Evolutionary conservation across 1,284 basidiomycete species (phyloP), one percentile per base, ranked within the genome.

Genomic region (Moesziomyces sp.): DNA sequence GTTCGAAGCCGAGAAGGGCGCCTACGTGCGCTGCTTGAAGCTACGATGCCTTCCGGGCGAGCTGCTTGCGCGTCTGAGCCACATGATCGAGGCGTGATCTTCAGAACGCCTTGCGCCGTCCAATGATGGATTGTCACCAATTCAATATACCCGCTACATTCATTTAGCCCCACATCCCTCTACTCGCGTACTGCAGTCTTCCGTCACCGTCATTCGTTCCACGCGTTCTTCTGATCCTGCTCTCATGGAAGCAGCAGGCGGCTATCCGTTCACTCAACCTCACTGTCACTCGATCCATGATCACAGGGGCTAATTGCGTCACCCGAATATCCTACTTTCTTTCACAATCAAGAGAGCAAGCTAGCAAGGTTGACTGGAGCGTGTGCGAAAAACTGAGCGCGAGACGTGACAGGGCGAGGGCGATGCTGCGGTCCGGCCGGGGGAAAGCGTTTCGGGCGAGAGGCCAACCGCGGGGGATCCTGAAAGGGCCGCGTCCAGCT

Each of bases 21-120:
- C 73, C 26, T 82, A 77, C 47, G 76, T 79, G 45, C 76, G 78
- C 44, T 76, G 78, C 46, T 52, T 82, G 51, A 78, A 79, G 64
- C 71, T 82, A 28, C 66, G 80, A 14, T 80, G 77, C 45, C 54
- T 82, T 18, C 58, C 71, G 11, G 78, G 74, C 23, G 69, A 78
- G 30, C 65, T 79, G 26, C 54, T 80, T 30, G 73, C 80, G 6
- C 58, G 74, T 5, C 28, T 69, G n/a, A 65, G 65, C 26, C 66
- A 69, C 33, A n/a, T 62, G 52, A 42, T 57, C 46, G 65, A 69
- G 52, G 55, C 71, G 13, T 69, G 56, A 56, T 43, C 38, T 6
- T 26, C 13, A 5, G 14, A 24, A 13, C 16, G 21, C 21, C 23
- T 5, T 7, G 5, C 7, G 26, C 16, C 28, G 7, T 7, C 26